Evolutionary conservation across 2,329 filamentous ascomycete species (phyloP), one percentile per base, ranked within the genome.

Genomic region (Fusarium equiseti): DNA sequence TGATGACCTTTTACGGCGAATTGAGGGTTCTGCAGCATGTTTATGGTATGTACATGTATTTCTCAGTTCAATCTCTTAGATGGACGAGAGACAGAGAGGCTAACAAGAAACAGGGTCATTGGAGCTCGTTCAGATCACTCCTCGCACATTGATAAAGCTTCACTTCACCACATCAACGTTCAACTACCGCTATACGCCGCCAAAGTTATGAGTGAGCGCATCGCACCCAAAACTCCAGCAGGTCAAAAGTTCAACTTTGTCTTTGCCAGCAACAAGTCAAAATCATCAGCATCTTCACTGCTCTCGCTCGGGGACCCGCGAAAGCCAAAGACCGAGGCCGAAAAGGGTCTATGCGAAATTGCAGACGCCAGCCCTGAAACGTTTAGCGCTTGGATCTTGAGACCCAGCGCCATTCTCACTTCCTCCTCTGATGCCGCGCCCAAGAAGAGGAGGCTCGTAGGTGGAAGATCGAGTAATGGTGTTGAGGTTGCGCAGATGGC

Each of bases 101-200:
- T 54, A 12, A 53, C 43, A 43, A 52, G n/a, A 60, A 18, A 40
- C 29, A 84, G 82, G 83, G 78, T 80, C 13, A 79, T 84, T 59
- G 81, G 82, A 38, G 79, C 78, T 44, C 75, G 76, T 82, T 86
- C 45, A 79, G 84, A 63, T 80, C 83, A 80, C 31, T 83, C 86
- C 70, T 85, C 80, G 26, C 80, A 80, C 29, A 83, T 42, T 18
- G 50, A 86, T 46, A 86, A 89, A 24, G 74, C 72, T 22, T 71
- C 75, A 32, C 78, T 77, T 26, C 78, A 77, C 58, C 83, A 84
- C 38, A 89, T 92, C 59, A 89, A 88, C 10, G 81, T 88, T 55
- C 85, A 88, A 63, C 90, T 89, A 74, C 83, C 90, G 2, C 74
- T 91, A 11, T 84, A 85, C 2, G 89, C 89, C 2, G 90, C 89